Percentiles rank a stretch among this genome's conserved stretches.
These are phyloP conservation scores for Macrophomina phaseolina DNA, from an alignment of 2,329 filamentous ascomycete genomes.

Conservation along the genomic window DNA sequence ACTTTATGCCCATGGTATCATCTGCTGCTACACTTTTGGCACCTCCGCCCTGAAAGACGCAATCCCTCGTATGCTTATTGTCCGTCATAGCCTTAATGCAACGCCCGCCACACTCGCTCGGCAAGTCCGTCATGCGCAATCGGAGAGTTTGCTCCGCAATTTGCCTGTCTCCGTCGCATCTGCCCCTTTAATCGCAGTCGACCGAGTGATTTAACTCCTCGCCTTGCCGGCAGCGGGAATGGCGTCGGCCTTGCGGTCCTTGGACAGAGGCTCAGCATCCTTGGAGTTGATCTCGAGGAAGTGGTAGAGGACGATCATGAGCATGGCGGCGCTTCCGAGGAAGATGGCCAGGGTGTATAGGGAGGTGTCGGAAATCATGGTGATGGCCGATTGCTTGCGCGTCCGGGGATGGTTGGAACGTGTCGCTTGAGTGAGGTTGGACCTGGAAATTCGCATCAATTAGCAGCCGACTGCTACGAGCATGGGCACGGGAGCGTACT, in stretches of 20 bases:
- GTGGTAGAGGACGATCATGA: conserved; percentile 93
- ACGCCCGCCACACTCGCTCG: background rate
- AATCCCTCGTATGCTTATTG: background rate
- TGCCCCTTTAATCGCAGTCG: background rate
- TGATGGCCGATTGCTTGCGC: conserved; percentile 39
- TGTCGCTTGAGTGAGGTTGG: background rate
- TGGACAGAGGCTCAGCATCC: conserved; percentile 49
- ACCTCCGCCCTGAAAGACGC: background rate
- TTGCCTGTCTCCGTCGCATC: background rate
- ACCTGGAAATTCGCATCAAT: background rate
- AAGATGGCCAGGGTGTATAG: conserved; percentile 93
- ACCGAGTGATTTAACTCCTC: conserved; percentile 31
- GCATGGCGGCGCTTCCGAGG: conserved; percentile 86
- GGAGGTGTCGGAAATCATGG: conserved; percentile 92
- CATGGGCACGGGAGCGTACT: background rate
- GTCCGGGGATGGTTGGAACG: background rate
- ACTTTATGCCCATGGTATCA: conserved; percentile 13
- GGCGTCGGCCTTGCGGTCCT: conserved; percentile 40
- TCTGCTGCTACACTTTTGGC: background rate
- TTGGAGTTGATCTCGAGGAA: conserved; percentile 94
- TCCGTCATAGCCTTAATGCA: background rate
- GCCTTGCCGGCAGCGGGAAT: conserved; percentile 37
- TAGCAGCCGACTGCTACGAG: background rate
- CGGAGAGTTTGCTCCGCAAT: background rate
- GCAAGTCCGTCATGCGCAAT: background rate